Evolutionary conservation across 768 basidiomycete genomes (phyloP).

Genomic region (Cyclocybe cylindracea): DNA sequence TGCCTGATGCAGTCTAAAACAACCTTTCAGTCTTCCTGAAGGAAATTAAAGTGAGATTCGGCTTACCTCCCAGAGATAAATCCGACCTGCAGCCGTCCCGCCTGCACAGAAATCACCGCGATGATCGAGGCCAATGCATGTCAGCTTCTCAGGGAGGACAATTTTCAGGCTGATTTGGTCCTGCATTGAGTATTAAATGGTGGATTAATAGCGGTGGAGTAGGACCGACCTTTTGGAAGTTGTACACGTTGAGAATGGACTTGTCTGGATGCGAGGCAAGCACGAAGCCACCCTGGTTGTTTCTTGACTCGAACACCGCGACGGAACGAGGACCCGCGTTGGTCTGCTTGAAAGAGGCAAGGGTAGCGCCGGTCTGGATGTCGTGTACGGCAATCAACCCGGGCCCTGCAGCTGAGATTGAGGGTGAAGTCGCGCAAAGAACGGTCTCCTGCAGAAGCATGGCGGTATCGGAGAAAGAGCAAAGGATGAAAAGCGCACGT

Average conservation of each 20-base stretch:
- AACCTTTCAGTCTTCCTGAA: conserved; percentile 4
- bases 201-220: conserved; percentile 2
- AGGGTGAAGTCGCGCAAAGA: conserved; percentile 60
- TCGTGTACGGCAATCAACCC: conserved; percentile 81
- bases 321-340: conserved; percentile 64
- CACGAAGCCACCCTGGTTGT: conserved; percentile 81
- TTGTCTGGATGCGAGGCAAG: conserved; percentile 88
- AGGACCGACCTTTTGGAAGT: conserved; percentile 82
- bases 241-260: conserved; percentile 85
- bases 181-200: conserved; percentile 39
- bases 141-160: conserved; percentile 87
- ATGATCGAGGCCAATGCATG: conserved; percentile 75
- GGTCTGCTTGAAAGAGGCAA: conserved; percentile 91
- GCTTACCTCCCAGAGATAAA: conserved; percentile 96
- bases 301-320: conserved; percentile 64
- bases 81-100: conserved; percentile 84
- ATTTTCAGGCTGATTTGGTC: conserved; percentile 88
- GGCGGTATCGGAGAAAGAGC: conserved; percentile 4
- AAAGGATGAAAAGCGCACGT: conserved; percentile 18
- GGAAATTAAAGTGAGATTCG: background rate
- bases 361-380: conserved; percentile 69
- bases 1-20: conserved; percentile 85
- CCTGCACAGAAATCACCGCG: conserved; percentile 81
- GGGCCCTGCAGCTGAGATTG: conserved; percentile 44
- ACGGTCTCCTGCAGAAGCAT: conserved; percentile 74